Base-by-base conservation (phyloP, 2,329 filamentous ascomycete genomes). In the Talaromyces sp. region DNA sequence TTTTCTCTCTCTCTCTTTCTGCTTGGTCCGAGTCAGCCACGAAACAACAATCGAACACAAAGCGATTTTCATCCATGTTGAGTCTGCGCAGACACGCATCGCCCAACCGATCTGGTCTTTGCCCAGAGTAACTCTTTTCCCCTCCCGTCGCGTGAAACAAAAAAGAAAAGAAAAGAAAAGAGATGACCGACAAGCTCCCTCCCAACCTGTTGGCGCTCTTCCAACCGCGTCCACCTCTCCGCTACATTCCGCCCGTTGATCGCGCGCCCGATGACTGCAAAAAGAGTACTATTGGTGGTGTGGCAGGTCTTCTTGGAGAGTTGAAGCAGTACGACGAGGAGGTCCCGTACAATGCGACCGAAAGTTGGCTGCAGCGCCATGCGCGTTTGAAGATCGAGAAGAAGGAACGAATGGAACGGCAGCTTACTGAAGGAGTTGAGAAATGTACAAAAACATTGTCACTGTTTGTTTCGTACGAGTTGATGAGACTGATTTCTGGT, bases 141-240 rank as follows among this genome's bases (percentile, higher is more conserved):
- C 17, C 9, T 19, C 19, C 12, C 0, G 5, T n/a, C n/a, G n/a
- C n/a, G n/a, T n/a, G n/a, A n/a, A n/a, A n/a, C n/a, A n/a, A n/a
- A n/a, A 27, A n/a, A n/a, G 7, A 26, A 3, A 46, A 14, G 10
- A 52, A 17, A 63, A 12, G 60, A 14, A 11, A 29, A 27, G 48
- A n/a, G 12, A 99, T 97, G 94, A 97, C 94, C 56, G 93, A 97
- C 83, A 94, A 95, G 78, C 88, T 99, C 21, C 93, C 94, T 61
- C 91, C 90, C 59, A 93, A 96, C 74, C 85, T 97, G 62, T 84
- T 97, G 69, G 90, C 90, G 77, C 90, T 97, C 67, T 99, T 99
- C 80, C 90, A 93, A 78, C 91, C 94, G 73, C 90, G 94, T 62
- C 94, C 94, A 68, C 89, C 93, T 62, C 80, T 97, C 73, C 89